A percentile compares a stretch with the other conserved stretches of the same genome.
phyloP scores from a whole-genome alignment of 164 flowering plant species.

The Chloranthus sessilifolius region DNA sequence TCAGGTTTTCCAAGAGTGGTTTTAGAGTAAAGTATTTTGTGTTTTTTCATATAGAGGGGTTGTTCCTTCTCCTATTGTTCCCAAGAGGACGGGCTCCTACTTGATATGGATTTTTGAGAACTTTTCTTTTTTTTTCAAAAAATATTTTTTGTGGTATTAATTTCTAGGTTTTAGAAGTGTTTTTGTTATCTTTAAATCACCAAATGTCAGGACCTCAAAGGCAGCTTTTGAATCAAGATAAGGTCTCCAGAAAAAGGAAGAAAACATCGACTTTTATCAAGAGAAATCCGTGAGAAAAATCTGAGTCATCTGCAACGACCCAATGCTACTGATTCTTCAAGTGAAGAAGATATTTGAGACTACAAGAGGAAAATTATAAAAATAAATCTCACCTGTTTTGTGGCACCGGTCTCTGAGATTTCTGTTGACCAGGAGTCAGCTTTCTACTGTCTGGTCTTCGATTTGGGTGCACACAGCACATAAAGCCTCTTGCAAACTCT shows the following conservation, averaged over 20 bases:
- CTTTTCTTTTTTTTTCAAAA: slow-evolving; percentile 1
- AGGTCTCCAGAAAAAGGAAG: slow-evolving; percentile 19
- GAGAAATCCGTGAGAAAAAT: slow-evolving; percentile 36
- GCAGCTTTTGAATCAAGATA: slow-evolving; percentile 19
- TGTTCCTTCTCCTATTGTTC: slow-evolving; percentile 47
- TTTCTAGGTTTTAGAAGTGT: slow-evolving; percentile 8
- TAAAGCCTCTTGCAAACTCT: too few relatives aligned
- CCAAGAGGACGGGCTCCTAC: slow-evolving; percentile 58
- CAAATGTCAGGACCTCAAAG: slow-evolving; percentile 33
- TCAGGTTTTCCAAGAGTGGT: slow-evolving; percentile 65
- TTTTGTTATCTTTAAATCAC: not conserved
- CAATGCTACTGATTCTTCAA: slow-evolving; percentile 79
- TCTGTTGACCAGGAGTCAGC: too few relatives aligned
- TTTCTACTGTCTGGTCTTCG: too few relatives aligned
- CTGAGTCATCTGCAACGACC: slow-evolving; percentile 60
- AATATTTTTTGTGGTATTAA: slow-evolving; percentile 11
- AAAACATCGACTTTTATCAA: slow-evolving; percentile 7
- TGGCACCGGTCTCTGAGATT: too few relatives aligned
- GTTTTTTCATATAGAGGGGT: slow-evolving; percentile 63
- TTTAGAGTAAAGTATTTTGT: slow-evolving; percentile 70
- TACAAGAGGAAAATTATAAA: too few relatives aligned
- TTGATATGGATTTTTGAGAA: slow-evolving; percentile 18
- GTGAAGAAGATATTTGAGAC: slow-evolving; percentile 80
- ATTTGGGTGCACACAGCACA: too few relatives aligned
- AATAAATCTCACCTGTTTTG: too few relatives aligned